Evolutionary conservation across 2,329 filamentous ascomycete species (phyloP), one percentile per base, ranked within the genome.

Genomic region (Colletotrichum zoysiae): DNA sequence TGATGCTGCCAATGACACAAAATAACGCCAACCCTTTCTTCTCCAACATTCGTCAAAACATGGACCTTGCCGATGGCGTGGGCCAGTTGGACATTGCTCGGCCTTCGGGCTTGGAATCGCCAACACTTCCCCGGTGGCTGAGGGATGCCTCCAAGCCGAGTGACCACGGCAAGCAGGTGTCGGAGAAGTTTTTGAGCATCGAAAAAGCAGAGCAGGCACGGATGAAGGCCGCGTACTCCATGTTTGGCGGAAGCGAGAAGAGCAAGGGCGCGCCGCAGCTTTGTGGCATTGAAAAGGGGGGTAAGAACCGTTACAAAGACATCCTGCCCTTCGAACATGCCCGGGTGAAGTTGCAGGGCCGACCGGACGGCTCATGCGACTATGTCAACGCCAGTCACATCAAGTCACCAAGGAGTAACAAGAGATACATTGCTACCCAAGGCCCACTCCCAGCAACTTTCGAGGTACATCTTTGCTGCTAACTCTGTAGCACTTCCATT

Each of bases 271-370:
- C 75, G 11, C 75, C 75, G 12, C 92, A 94, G 76, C 90, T 99
- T 63, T 96, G 93, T 0, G 96, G 96, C 9, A 93, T 99, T 40
- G 96, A 99, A 78, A 96, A 98, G 80, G 96, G 96, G 9, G 90
- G 87, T 23, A 98, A 98, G 84, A 99, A 99, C 77, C 90, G 96
- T 11, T 99, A 99, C 84, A 98, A 98, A 84, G 97, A 98, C 76
- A 98, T 98, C 67, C 91, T 97, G 82, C 96, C 96, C 0, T 99
- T 97, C 79, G 95, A 98, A 78, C 96, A 99, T 81, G 91, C 94
- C 3, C 87, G 96, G 71, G 96, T 99, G 65, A 94, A 90, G 75
- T 82, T 99, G 58, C 87, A 93, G 75, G 89, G 90, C 53, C 89
- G 92, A 46, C 84, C 88, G 0, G 84, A 87, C 1, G 92, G 91